Evolutionary conservation across 257 asterid species (phyloP).

Genomic region (Fraxinus americana): DNA sequence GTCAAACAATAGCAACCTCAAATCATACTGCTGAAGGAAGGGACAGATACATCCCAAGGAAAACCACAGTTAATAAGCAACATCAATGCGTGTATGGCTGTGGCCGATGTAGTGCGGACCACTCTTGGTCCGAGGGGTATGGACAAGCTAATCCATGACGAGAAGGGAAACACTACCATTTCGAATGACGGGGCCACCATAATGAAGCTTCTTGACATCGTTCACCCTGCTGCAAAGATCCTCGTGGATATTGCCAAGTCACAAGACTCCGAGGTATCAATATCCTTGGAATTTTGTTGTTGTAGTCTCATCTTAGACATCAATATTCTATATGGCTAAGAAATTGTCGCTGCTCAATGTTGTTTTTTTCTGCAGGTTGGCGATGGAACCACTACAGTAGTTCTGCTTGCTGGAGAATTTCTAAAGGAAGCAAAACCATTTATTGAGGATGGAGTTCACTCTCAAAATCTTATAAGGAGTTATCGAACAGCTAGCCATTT

Average conservation of each 20-base stretch:
- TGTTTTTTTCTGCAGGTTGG: slow-evolving; percentile 70
- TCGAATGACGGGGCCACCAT: slow-evolving; percentile 99
- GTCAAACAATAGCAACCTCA: slow-evolving; percentile 88
- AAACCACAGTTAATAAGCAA: slow-evolving; percentile 92
- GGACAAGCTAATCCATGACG: slow-evolving; percentile 99
- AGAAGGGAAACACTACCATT: slow-evolving; percentile 95
- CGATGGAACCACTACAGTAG: slow-evolving; percentile 98
- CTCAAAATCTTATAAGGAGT: slow-evolving; percentile 93
- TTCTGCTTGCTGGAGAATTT: slow-evolving; percentile 94
- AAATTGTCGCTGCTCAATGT: slow-evolving; percentile 3
- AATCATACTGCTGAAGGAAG: slow-evolving; percentile 94
- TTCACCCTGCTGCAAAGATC: slow-evolving; percentile 98
- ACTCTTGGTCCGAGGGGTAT: slow-evolving; percentile 99
- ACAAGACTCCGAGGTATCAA: slow-evolving; percentile 91
- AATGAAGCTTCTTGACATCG: slow-evolving; percentile 96
- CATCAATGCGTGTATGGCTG: slow-evolving; percentile 90
- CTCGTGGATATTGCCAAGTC: slow-evolving; percentile 98
- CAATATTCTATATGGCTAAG: slow-evolving; percentile 1
- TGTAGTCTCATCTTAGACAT: background rate
- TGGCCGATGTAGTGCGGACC: slow-evolving; percentile 84
- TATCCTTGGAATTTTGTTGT: background rate
- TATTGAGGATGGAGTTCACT: slow-evolving; percentile 96
- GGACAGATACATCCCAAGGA: slow-evolving; percentile 98
- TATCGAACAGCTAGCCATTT: slow-evolving; percentile 74
- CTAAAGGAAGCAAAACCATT: slow-evolving; percentile 97